These are phyloP conservation scores for Diutina siamensis DNA, from an alignment of 1,139 yeast genomes.

Conservation along the genomic window DNA sequence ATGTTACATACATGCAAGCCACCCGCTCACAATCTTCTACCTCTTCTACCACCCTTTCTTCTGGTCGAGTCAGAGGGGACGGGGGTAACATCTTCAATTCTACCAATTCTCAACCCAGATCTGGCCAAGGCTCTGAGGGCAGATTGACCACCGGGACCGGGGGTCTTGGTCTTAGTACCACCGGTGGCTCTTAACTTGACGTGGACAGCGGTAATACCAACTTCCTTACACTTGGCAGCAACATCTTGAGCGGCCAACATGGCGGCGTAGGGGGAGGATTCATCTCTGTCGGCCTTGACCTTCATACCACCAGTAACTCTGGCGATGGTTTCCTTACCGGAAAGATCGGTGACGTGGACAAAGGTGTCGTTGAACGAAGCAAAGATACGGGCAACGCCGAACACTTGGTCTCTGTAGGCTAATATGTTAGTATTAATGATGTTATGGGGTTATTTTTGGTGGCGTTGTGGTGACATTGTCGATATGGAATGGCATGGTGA, in stretches of 20 bases:
- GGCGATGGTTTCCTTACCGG: slow-evolving; percentile 99
- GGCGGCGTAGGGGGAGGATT: slow-evolving; percentile 99
- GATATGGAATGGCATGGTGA: no score
- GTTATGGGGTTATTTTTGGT: no score
- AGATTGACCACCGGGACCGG: slow-evolving; percentile 99
- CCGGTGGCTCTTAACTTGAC: slow-evolving; percentile 99
- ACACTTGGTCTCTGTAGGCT: slow-evolving; percentile 68
- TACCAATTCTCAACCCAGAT: slow-evolving; percentile 99
- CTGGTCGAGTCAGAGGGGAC: slow-evolving; percentile 99
- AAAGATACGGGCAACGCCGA: slow-evolving; percentile 99
- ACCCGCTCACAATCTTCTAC: slow-evolving; percentile 80
- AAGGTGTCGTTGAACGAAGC: slow-evolving; percentile 99
- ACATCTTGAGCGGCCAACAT: slow-evolving; percentile 99
- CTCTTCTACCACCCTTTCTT: slow-evolving; percentile 99
- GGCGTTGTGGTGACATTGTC: no score
- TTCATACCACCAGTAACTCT: slow-evolving; percentile 99
- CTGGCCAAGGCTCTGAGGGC: slow-evolving; percentile 99
- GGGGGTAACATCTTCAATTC: slow-evolving; percentile 99
- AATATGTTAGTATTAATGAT: not conserved
- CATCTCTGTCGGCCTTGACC: slow-evolving; percentile 99
- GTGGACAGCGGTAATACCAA: slow-evolving; percentile 99
- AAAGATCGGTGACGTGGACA: slow-evolving; percentile 98
- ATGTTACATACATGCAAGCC: slow-evolving; percentile 6
- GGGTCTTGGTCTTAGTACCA: slow-evolving; percentile 99
- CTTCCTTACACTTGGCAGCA: slow-evolving; percentile 98